Base-by-base conservation (phyloP, 1,139 yeast species). In the Hyphopichia fennica region DNA sequence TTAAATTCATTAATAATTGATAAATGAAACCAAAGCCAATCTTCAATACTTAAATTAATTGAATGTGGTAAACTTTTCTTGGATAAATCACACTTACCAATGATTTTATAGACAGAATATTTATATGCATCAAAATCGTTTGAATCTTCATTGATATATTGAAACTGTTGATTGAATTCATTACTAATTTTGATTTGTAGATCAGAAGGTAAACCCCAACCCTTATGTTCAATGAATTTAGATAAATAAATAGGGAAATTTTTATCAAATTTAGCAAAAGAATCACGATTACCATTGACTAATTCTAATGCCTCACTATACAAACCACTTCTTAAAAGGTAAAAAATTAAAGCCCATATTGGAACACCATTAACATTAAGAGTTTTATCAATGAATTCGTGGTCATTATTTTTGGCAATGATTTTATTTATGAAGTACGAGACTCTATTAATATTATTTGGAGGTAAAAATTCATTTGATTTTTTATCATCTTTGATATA, bases 11-110 rank as follows among this genome's bases (percentile, higher is more conserved):
- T 81, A 15, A 87, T 80, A 27, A 91, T 72, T 57, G 84, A 78
- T 44, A 93, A 75, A 63, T 93, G 97, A 59, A 87, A 80, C 99
- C 99, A 93, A 42, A 91, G 65, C 99, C 99, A 93, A 64, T 93
- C 99, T 62, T 93, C 99, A 41, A 91, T 80, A 46, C 95, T 87
- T 37, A 83, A 67, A 35, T 91, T 82, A 38, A 93, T 84, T 1
- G 69, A 58, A 22, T 76, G 71, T 3, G 96, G 95, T 41, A 91
- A 75, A n/a, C 81, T 75, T 57, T 87, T 88, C 54, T 84, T 81
- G 9, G 83, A 72, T 48, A 87, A 69, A 52, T 90, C 96, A 62
- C 98, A 90, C 60, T 95, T 84, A 10, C 99, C 99, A 46, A 93
- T 77, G 29, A 93, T 77, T 65, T 93, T 93, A 69, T 89, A 95